Base-by-base conservation (phyloP, 768 basidiomycete species). In the Suillus subalutaceus region DNA sequence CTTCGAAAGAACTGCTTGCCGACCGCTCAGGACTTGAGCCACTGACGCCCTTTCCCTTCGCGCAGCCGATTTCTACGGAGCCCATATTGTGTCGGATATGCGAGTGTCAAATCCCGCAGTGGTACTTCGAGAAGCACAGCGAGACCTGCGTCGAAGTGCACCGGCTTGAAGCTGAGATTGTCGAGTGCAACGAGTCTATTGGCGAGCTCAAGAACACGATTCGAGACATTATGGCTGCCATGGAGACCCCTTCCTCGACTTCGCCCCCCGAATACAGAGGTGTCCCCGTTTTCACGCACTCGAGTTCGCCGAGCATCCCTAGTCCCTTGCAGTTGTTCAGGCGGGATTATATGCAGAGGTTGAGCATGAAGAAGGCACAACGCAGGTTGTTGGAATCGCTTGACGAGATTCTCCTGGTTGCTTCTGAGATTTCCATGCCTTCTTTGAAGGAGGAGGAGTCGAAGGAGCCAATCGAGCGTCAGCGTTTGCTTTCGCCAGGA, bases 111-210 rank as follows among this genome's bases (percentile, higher is more conserved):
- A 92, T 99, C 65, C 96, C 97, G 3, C 93, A 97, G 67, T 99
- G 97, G 97, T 99, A 96, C 82, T 99, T 99, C 76, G 97, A 99
- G 81, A 99, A 98, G 81, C 97, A 99, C 82, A 99, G 95, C 85
- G 97, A 99, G 79, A 99, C 96, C 13, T 99, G 97, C 72, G 94
- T 89, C 70, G 97, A 98, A 79, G 90, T 93, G 4, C 97, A 99
- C 79, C 90, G 94, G 55, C 84, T 99, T 67, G 97, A 99, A 78
- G 95, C 96, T 20, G 96, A 97, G 77, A 96, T 99, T 69, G 80
- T 85, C 46, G 93, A 95, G 73, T 94, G 91, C 82, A 97, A 99
- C 79, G 97, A 99, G 76, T 90, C 90, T 30, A 90, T 99, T 64
- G 78, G 84, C 18, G 97, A 99, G 73, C 84, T 99, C 63, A 88